These are phyloP conservation scores for Penicillium verrucosum DNA, from an alignment of 2,329 filamentous ascomycete species.

Conservation along the genomic window DNA sequence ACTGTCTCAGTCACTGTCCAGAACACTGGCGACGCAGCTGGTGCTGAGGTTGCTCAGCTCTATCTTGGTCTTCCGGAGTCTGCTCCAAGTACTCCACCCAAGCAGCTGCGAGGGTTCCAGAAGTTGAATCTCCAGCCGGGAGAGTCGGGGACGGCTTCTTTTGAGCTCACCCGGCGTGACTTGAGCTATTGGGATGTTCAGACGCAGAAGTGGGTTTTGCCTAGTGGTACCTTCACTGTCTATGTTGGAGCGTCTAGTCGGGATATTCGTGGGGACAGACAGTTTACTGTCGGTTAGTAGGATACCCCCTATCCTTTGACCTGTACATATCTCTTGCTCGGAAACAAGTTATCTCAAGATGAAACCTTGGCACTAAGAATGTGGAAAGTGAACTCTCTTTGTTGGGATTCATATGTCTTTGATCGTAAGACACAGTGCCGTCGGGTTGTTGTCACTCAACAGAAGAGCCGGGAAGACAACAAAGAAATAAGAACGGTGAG, in stretches of 20 bases:
- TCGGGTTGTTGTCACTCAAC: background rate
- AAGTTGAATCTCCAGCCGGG: slow-evolving; percentile 47
- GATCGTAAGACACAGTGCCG: too few relatives aligned
- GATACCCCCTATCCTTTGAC: background rate
- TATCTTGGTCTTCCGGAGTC: slow-evolving; percentile 50
- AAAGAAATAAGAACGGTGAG: background rate
- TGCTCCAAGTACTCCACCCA: slow-evolving; percentile 14
- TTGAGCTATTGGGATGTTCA: slow-evolving; percentile 36
- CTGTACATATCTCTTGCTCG: background rate
- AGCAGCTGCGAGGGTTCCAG: slow-evolving; percentile 52
- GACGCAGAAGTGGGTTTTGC: slow-evolving; percentile 34
- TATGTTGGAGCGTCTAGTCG: slow-evolving; percentile 22
- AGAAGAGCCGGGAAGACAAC: background rate
- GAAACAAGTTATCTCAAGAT: background rate
- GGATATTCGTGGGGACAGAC: slow-evolving; percentile 17
- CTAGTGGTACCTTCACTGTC: slow-evolving; percentile 19
- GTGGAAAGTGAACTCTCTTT: background rate
- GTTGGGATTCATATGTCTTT: background rate
- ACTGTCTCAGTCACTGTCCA: slow-evolving; percentile 47
- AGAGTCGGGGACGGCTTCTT: slow-evolving; percentile 40
- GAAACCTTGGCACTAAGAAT: background rate
- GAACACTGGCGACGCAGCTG: slow-evolving; percentile 50
- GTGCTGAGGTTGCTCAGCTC: slow-evolving; percentile 54
- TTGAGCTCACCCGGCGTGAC: slow-evolving; percentile 44
- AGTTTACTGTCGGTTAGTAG: slow-evolving; percentile 3